Evolutionary conservation across 2,329 filamentous ascomycete genomes (phyloP), one percentile per base, ranked within the genome.

Genomic region (Trichoderma koningii): DNA sequence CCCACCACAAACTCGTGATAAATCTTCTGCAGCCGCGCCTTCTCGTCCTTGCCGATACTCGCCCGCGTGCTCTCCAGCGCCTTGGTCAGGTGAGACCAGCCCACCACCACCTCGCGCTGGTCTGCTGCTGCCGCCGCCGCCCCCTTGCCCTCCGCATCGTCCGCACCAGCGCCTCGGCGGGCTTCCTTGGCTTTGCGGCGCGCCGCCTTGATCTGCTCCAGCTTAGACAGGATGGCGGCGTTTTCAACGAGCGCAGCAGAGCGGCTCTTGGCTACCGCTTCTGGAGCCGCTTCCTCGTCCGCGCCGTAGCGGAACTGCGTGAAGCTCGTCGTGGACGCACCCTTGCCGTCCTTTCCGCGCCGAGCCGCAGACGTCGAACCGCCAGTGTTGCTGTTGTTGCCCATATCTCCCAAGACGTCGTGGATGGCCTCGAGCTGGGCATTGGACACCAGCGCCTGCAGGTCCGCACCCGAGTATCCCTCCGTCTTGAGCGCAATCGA

Each of bases 341-440:
- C 73, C 61, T 77, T 75, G 68, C 68, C 59, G 59, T 77, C 75
- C 68, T 73, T 76, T n/a, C 75, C 73, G 12, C 74, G 74, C 52
- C 73, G 76, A 41, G 68, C 71, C 19, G 71, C 72, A 28, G 70
- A 70, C 71, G 50, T 87, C 81, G 71, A 69, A 5, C 68, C 89
- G 86, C 62, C 87, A 4, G 34, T 14, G 34, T 38, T 34, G 86
- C 62, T 87, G 6, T 2, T 34, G 30, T 12, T 38, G 86, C 62
- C 87, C 5, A 74, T 71, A 51, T 77, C 89, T n/a, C 60, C 60
- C 0, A 99, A 85, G 2, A 96, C 88, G 70, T 97, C 93, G 74
- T 99, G 95, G 69, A 99, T 97, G 30, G 95, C 95, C 79, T 98
- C 94, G 6, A 99, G 84, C 75, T 99, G 95, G 0, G 95, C 93